These are phyloP conservation scores for Hypoxylon sp. DNA, from an alignment of 2,329 filamentous ascomycete genomes.

Conservation along the genomic window DNA sequence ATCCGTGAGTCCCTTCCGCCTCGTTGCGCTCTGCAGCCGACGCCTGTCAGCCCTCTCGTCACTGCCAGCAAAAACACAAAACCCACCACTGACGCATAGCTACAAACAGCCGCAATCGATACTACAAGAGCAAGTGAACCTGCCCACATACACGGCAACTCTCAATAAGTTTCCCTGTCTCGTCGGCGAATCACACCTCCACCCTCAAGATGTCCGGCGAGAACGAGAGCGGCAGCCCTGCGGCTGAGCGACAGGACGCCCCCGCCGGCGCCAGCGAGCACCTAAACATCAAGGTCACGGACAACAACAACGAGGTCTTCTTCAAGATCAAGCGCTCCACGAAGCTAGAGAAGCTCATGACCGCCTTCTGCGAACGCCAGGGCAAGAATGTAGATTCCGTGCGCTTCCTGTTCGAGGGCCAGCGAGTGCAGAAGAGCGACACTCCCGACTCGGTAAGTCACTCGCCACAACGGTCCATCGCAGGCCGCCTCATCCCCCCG, in stretches of 20 bases:
- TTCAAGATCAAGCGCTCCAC: slow-evolving; percentile 99
- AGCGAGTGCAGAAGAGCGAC: slow-evolving; percentile 86
- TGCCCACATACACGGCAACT: neutral
- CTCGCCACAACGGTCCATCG: neutral
- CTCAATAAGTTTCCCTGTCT: neutral
- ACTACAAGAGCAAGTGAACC: neutral
- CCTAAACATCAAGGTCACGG: slow-evolving; percentile 98
- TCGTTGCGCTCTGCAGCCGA: slow-evolving; percentile 2
- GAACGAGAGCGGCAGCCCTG: slow-evolving; percentile 59
- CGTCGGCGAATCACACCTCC: neutral
- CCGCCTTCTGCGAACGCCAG: slow-evolving; percentile 95
- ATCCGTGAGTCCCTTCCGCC: slow-evolving; percentile 16
- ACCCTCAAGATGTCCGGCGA: slow-evolving; percentile 57
- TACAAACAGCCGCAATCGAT: slow-evolving; percentile 12
- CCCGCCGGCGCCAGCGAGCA: slow-evolving; percentile 75
- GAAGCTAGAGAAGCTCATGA: slow-evolving; percentile 96
- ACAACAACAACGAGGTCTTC: slow-evolving; percentile 99
- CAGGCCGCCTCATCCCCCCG: too few relatives aligned
- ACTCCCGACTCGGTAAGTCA: slow-evolving; percentile 87
- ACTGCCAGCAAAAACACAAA: slow-evolving; percentile 12
- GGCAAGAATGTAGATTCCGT: slow-evolving; percentile 87
- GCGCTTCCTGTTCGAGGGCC: slow-evolving; percentile 95
- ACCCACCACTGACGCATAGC: slow-evolving; percentile 26
- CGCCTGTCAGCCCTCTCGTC: neutral
- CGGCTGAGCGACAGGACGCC: slow-evolving; percentile 50